These are phyloP conservation scores for Solanum medicagineum DNA, from an alignment of 257 asterid species.

Conservation along the genomic window DNA sequence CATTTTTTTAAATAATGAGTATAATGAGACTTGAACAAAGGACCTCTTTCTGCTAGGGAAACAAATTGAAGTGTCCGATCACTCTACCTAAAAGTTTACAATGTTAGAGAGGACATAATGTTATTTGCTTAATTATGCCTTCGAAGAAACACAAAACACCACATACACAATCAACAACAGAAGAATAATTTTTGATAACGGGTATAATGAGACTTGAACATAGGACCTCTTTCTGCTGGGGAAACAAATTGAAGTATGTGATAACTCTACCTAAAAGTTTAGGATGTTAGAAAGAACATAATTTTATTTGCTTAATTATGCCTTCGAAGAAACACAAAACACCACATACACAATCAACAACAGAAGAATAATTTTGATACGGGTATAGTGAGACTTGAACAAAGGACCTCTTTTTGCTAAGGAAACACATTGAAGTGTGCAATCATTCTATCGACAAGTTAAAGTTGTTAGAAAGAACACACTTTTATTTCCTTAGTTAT, in stretches of 20 bases:
- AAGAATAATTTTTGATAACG: not conserved
- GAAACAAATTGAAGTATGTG: not conserved
- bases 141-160: too few relatives aligned
- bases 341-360: too few relatives aligned
- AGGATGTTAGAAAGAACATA: not conserved
- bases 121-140: not conserved
- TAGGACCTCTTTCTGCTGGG: not conserved
- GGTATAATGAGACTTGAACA: not conserved
- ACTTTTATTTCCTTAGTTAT: not conserved
- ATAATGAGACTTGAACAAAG: not conserved
- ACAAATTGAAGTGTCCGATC: not conserved
- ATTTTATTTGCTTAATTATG: not conserved
- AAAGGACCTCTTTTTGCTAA: not conserved
- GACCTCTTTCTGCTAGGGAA: not conserved
- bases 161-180: too few relatives aligned
- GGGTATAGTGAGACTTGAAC: not conserved
- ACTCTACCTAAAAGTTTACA: not conserved
- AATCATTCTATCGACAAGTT: not conserved
- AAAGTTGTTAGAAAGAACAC: not conserved
- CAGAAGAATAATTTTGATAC: not conserved
- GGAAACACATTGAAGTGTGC: not conserved
- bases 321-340: too few relatives aligned
- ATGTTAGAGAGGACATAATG: not conserved
- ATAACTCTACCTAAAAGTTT: not conserved
- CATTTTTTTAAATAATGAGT: not conserved